Evolutionary conservation across 805 yeast species (phyloP).

Genomic region (Starmerella geochares): DNA sequence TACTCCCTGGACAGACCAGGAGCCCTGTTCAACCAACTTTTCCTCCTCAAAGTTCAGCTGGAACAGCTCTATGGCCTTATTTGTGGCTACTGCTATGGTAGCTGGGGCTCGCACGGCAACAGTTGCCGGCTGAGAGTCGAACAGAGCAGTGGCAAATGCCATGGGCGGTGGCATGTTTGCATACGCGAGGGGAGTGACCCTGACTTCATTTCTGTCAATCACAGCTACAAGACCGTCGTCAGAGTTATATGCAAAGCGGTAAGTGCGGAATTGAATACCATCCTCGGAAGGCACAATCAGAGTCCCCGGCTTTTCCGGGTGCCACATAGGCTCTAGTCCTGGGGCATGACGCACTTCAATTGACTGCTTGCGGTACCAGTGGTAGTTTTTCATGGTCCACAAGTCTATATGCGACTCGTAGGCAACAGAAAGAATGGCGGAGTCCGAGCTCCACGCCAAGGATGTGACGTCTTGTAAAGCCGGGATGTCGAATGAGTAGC

Average conservation of each 20-base stretch:
- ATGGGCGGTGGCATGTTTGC: conserved; percentile 96
- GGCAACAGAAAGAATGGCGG: conserved; percentile 67
- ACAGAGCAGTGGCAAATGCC: conserved; percentile 57
- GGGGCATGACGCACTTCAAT: conserved; percentile 27
- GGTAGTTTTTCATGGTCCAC: conserved; percentile 88
- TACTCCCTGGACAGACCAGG: neutral
- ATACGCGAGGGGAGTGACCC: conserved; percentile 68
- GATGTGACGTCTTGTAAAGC: conserved; percentile 36
- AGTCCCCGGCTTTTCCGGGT: conserved; percentile 77
- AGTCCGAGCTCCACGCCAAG: conserved; percentile 69
- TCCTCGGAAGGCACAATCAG: conserved; percentile 39
- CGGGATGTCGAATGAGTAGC: conserved; percentile 71
- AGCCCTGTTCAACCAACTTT: neutral
- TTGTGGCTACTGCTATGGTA: conserved; percentile 46
- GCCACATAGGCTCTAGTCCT: conserved; percentile 44
- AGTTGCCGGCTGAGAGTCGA: conserved; percentile 50
- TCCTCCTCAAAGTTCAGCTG: conserved; percentile 10
- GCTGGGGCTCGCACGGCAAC: conserved; percentile 53
- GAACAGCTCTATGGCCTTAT: neutral
- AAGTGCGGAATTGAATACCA: conserved; percentile 29
- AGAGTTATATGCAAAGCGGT: conserved; percentile 52
- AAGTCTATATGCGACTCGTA: conserved; percentile 57
- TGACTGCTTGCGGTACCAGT: conserved; percentile 90
- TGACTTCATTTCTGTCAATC: conserved; percentile 60
- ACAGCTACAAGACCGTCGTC: conserved; percentile 76